Evolutionary conservation across 768 basidiomycete genomes (phyloP), one percentile per base, ranked within the genome.

Genomic region (Serendipita sp.): DNA sequence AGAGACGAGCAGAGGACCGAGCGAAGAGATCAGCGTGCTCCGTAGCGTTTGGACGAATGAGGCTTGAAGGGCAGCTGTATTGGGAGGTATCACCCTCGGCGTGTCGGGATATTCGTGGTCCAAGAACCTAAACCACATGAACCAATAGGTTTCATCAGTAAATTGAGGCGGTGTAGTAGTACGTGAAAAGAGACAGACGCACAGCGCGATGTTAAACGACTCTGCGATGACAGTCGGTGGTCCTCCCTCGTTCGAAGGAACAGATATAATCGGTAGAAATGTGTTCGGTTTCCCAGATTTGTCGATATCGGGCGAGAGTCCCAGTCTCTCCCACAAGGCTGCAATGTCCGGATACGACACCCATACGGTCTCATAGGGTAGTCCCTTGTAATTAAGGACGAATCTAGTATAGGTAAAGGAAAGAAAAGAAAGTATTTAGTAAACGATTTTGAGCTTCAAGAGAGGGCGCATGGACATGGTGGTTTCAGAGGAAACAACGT

Each of bases 331-430:
- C 56, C 56, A 60, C 10, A 60, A 28, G 2, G 24, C 2, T 16
- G 16, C 87, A 32, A 90, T 80, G 41, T 89, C 83, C 24, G 83
- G 78, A 65, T 86, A 81, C 35, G 88, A 83, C 24, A 89, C 76
- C 85, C 85, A 88, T 28, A 78, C 74, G 0, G 88, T 90, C 46
- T 78, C 79, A 70, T 89, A 86, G 0, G 78, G 81, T 3, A 90
- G 78, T 2, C 83, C 79, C 70, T 89, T 89, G 71, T 81, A 89
- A 70, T 89, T 89, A 18, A 89, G 75, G 47, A 88, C 82, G 62
- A 88, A 81, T 54, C 86, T 88, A 41, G 38, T 13, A 32, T 24
- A 13, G 56, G 63, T 35, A 8, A 35, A 47, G 48, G 13, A 41
- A 38, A 63, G 35, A 24, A 15, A 28, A 41, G 38, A 5, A 30